Percentiles rank a stretch among this genome's conserved stretches.
phyloP scores from a whole-genome alignment of 768 basidiomycete species.

The Mycena rosella region DNA sequence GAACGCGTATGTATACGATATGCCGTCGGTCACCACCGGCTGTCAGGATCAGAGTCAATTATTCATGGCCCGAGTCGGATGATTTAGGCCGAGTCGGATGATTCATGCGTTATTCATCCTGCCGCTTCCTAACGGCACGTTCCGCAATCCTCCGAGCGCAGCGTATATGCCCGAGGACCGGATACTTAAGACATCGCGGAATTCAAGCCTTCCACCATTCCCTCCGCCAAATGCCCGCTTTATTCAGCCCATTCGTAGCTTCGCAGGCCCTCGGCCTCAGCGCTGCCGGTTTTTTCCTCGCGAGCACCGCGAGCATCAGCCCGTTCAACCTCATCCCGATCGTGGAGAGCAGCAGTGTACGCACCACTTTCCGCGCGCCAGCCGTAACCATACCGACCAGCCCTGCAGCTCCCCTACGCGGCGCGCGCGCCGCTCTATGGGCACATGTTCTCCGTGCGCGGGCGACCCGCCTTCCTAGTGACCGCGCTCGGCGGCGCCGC shows the following conservation, averaged over 20 bases:
- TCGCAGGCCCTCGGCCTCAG: slow-evolving; percentile 7
- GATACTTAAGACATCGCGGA: too few species aligned
- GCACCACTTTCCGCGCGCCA: not conserved
- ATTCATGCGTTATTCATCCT: too few species aligned
- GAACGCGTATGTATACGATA: too few species aligned
- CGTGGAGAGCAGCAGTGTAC: not conserved
- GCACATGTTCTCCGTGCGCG: slow-evolving; percentile 1
- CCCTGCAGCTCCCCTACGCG: not conserved
- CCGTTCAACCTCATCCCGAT: slow-evolving; percentile 12
- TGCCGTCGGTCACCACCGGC: too few species aligned
- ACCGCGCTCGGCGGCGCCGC: slow-evolving; percentile 1
- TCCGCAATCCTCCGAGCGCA: too few species aligned
- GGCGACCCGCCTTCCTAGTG: slow-evolving; percentile 1
- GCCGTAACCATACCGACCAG: not conserved
- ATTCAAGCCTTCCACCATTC: too few species aligned
- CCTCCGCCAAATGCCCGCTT: not conserved
- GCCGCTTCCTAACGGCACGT: too few species aligned
- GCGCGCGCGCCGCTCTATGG: slow-evolving; percentile 1
- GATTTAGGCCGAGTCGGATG: too few species aligned
- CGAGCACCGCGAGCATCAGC: not conserved
- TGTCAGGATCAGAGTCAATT: too few species aligned
- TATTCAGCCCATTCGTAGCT: slow-evolving; percentile 2
- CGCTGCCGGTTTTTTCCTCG: slow-evolving; percentile 17
- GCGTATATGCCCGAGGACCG: too few species aligned
- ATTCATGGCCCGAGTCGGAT: too few species aligned